Evolutionary conservation across 73 alveolate species (phyloP), one percentile per base, ranked within the genome.

Genomic region (Tetrahymena borealis): DNA sequence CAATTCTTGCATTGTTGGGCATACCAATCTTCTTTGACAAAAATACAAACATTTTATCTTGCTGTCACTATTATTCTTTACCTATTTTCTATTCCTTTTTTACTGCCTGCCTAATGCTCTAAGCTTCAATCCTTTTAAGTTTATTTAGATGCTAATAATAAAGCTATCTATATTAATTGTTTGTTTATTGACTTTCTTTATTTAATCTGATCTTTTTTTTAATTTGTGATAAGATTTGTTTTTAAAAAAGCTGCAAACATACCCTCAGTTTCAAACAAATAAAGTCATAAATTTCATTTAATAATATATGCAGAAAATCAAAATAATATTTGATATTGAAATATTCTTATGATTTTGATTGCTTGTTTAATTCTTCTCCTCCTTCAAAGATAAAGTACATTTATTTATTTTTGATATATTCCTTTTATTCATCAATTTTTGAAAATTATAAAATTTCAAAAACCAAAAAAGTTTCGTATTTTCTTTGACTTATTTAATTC

Each of bases 1-100:
- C 36, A 38, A 96, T 92, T 85, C 32, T 92, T 12, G 93, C 95
- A 20, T 79, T 31, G 39, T 92, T 92, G 13, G 97, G 97, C 99
- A 96, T 94, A 15, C 98, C 97, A 42, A 97, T 96, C 97, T 97
- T 92, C 40, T 92, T 92, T 40, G 90, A 91, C 35, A 92, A 79
- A 92, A 92, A 92, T 15, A 92, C 92, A 40, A 92, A 92, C 95
- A 92, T 92, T 8, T 18, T 32, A 11, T 8, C 79, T 42, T 12
- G 16, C 79, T 42, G 24, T 42, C 33, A 42, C 79, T 42, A 6
- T n/a, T n/a, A 42, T 42, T n/a, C 24, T 32, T 42, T 42, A 33
- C 79, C 24, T 42, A 12, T n/a, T n/a, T n/a, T 2, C 24, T 42
- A 12, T 42, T 42, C 35, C 33, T 33, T 42, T 42, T 7, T n/a